Evolutionary conservation across 495 filamentous ascomycete species (phyloP).

Genomic region (Arthonia radiata): DNA sequence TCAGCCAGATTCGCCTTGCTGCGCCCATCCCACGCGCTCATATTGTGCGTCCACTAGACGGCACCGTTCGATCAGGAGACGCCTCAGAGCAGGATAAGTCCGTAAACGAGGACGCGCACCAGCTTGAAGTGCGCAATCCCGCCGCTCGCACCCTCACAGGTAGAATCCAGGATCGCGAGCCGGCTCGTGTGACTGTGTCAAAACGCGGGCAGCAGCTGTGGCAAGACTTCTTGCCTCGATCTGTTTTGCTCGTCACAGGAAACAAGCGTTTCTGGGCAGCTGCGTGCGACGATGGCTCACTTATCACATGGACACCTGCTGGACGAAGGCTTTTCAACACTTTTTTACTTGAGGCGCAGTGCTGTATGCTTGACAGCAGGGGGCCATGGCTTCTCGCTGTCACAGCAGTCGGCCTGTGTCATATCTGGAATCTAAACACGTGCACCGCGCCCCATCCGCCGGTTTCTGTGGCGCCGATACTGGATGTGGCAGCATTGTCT

Average conservation of each 20-base stretch:
- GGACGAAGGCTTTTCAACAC: conserved; percentile 66
- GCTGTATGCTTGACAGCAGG: conserved; percentile 74
- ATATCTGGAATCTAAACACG: conserved; percentile 85
- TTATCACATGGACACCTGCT: conserved; percentile 89
- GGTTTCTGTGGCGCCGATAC: conserved; percentile 65
- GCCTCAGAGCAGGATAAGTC: conserved; percentile 20
- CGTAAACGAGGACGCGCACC: conserved; percentile 30
- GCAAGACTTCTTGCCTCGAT: conserved; percentile 75
- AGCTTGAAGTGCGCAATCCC: conserved; percentile 55
- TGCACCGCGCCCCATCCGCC: conserved; percentile 70
- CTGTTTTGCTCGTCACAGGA: conserved; percentile 65
- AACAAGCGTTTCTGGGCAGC: conserved; percentile 79
- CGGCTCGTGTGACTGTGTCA: conserved; percentile 54
- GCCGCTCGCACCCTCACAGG: conserved; percentile 29
- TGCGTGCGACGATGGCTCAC: conserved; percentile 77
- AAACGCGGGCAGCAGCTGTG: conserved; percentile 69
- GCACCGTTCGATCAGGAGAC: conserved; percentile 8
- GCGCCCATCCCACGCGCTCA: conserved; percentile 69
- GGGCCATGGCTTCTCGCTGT: conserved; percentile 78
- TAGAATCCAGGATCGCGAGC: conserved; percentile 40
- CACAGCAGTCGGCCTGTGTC: conserved; percentile 64
- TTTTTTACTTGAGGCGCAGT: conserved; percentile 70
- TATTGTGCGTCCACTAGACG: conserved; percentile 42
- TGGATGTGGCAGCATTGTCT: conserved; percentile 56
- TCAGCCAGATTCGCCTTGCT: conserved; percentile 70